These are phyloP conservation scores for Boletus rex-veris DNA, from an alignment of 768 basidiomycete species.

Conservation along the genomic window DNA sequence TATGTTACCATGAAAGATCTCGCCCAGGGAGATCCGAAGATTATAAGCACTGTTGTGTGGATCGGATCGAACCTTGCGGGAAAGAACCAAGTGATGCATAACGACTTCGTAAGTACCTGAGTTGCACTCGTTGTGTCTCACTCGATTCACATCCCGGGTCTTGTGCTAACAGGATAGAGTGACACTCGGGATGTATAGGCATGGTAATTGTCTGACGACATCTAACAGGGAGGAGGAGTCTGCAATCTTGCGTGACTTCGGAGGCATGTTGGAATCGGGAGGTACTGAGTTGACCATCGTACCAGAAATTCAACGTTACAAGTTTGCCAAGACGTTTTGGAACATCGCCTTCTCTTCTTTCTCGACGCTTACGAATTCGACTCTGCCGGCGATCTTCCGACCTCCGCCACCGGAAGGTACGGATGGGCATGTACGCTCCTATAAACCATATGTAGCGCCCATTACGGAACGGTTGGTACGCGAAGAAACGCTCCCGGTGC, in stretches of 20 bases:
- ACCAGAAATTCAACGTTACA: conserved; percentile 59
- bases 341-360: conserved; percentile 54
- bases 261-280: conserved; percentile 42
- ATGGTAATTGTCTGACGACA: conserved; percentile 37
- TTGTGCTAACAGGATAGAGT: conserved; percentile 35
- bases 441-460: conserved; percentile 39
- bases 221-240: conserved; percentile 42
- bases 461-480: conserved; percentile 41
- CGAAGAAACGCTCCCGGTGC: conserved; percentile 43
- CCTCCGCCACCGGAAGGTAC: conserved; percentile 16
- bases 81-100: conserved; percentile 50
- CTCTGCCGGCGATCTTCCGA: conserved; percentile 51
- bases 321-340: conserved; percentile 65
- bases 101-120: conserved; percentile 44
- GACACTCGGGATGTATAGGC: conserved; percentile 53
- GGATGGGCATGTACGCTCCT: conserved; percentile 30
- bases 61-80: conserved; percentile 48
- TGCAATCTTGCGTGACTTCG: conserved; percentile 43
- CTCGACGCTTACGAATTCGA: conserved; percentile 47
- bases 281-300: conserved; percentile 46
- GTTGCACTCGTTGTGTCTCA: background rate
- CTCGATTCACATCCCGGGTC: background rate
- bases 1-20: conserved; percentile 48
- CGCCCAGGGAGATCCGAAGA: conserved; percentile 43
- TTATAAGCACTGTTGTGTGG: conserved; percentile 54